These are phyloP conservation scores for Globisporangium cylindrosporum DNA, from an alignment of 352 stramenopile species.

Conservation along the genomic window DNA sequence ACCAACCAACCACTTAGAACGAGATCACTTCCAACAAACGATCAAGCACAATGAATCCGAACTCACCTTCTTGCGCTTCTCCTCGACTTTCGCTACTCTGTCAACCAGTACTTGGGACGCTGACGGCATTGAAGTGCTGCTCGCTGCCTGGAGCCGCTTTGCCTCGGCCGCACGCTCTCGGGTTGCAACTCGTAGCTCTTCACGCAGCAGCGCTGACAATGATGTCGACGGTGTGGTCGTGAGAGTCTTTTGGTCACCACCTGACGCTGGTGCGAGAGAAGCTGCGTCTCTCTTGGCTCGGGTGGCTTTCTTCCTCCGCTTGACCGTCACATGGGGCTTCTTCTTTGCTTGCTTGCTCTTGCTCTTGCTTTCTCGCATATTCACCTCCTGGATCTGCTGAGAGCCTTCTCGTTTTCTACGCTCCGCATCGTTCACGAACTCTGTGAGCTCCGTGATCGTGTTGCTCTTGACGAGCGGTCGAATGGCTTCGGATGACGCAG, in stretches of 20 bases:
- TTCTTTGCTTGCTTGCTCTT: constrained; percentile 4
- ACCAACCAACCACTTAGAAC: background rate
- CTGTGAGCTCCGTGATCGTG: constrained; percentile 22
- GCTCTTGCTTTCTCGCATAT: background rate
- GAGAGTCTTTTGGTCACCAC: background rate
- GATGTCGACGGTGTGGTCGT: constrained; percentile 18
- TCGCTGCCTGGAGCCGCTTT: background rate
- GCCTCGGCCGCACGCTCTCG: constrained; percentile 6
- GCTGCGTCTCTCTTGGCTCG: background rate
- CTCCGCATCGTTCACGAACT: constrained; percentile 36
- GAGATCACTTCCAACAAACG: background rate
- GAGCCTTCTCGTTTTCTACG: constrained; percentile 24
- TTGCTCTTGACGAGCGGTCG: constrained; percentile 5
- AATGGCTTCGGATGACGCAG: background rate
- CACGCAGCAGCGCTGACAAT: constrained; percentile 33
- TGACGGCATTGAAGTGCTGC: constrained; percentile 10
- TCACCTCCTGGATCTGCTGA: background rate
- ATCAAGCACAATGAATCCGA: background rate
- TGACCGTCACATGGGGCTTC: background rate
- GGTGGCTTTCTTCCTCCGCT: constrained; percentile 7
- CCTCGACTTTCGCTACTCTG: constrained; percentile 38
- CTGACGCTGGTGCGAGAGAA: background rate
- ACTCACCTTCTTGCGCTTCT: constrained; percentile 63
- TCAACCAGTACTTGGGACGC: constrained; percentile 33
- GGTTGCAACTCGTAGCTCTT: constrained; percentile 30